Evolutionary conservation across 2,329 filamentous ascomycete species (phyloP), one percentile per base, ranked within the genome.

Genomic region (Xylariaceae sp.): DNA sequence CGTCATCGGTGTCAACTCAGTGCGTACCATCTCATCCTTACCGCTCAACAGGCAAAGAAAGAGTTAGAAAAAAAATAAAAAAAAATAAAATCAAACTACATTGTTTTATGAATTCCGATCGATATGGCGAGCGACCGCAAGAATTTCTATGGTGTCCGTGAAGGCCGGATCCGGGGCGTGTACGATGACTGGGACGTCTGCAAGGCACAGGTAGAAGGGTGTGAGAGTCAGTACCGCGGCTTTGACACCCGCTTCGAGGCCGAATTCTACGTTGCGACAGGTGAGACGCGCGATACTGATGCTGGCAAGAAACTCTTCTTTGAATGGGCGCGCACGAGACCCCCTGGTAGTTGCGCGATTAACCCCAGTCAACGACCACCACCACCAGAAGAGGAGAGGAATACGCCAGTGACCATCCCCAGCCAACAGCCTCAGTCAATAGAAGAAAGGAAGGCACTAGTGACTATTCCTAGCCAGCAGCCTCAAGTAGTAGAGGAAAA

Each of bases 61-160:
- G 11, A 42, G 37, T 13, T 9, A 42, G 9, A 42, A 42, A 13
- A 42, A 42, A 8, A 13, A 42, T 3, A 42, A 42, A 13, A 13
- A 30, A 5, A 30, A 30, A 4, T 3, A 42, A 42, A 42, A 42
- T 10, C 3, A 42, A 42, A 13, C 9, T 8, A 39, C 2, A 37
- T 39, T 1, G 0, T 23, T 51, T 35, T 5, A 30, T 30, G 23
- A 11, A 13, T 35, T 18, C 11, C 30, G 15, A 57, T 54, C 18
- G 8, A 42, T 11, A 59, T 56, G 49, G 53, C 49, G 11, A 50
- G 13, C 23, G 47, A 10, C 23, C 55, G 53, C 42, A 56, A 53
- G 45, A 51, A 44, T 5, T 67, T 62, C 56, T 68, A 69, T 18
- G 67, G 60, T 2, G 67, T 69, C n/a, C 64, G 58, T 9, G 42